Conservation (phyloP, 768 basidiomycete genomes). For the Tubosaeta sp. region DNA sequence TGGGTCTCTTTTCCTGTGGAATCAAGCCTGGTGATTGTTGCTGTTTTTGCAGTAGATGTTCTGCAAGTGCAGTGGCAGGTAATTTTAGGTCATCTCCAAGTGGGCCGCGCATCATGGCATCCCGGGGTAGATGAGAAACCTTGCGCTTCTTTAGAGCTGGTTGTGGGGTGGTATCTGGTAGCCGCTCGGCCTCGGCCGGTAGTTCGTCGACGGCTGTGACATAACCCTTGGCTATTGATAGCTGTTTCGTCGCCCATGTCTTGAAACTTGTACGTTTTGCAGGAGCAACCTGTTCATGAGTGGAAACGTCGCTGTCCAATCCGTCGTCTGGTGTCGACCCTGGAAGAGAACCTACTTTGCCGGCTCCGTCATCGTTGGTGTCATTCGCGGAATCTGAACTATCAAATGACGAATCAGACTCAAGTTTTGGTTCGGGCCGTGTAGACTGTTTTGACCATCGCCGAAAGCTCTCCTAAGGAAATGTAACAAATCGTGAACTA, state of each 20-base stretch:
- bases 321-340: constrained; percentile 16
- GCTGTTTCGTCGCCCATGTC: constrained; percentile 82
- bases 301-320: constrained; percentile 16
- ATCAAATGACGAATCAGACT: constrained; percentile 65
- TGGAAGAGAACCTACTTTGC: constrained; percentile 10
- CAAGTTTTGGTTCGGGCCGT: constrained; percentile 28
- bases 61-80: constrained; percentile 63
- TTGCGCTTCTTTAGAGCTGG: constrained; percentile 46
- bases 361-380: constrained; percentile 28
- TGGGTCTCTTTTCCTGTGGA: constrained; percentile 28
- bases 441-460: constrained; percentile 45
- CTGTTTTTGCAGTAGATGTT: constrained; percentile 30
- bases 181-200: constrained; percentile 13
- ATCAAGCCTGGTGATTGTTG: constrained; percentile 5
- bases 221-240: constrained; percentile 47
- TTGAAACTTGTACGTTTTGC: constrained; percentile 66
- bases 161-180: constrained; percentile 4
- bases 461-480: constrained; percentile 36
- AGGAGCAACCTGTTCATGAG: constrained; percentile 14
- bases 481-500: constrained; percentile 1
- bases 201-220: constrained; percentile 9
- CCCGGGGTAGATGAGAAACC: constrained; percentile 26
- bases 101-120: constrained; percentile 65
- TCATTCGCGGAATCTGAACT: constrained; percentile 78
- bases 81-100: constrained; percentile 68